Percentiles rank a stretch among this genome's conserved stretches.
These are phyloP conservation scores for Globisporangium canariense DNA, from an alignment of 352 stramenopile species.

Conservation along the genomic window DNA sequence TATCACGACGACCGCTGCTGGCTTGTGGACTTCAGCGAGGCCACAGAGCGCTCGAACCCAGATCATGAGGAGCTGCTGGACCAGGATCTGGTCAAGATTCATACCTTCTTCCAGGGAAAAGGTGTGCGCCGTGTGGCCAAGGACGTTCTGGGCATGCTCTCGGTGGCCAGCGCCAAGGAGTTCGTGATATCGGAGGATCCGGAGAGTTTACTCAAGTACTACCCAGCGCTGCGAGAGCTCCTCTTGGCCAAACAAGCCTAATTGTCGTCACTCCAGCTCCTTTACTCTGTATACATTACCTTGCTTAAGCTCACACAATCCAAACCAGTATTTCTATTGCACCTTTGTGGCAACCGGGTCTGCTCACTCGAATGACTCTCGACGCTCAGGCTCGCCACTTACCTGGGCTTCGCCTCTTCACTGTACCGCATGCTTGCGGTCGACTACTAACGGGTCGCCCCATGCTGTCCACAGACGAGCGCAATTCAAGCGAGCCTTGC, in stretches of 20 bases:
- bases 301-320: no score
- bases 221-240: conserved; percentile 25
- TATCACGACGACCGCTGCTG: conserved; percentile 53
- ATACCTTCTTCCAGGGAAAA: conserved; percentile 60
- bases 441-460: no score
- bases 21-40: conserved; percentile 87
- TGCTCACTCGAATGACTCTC: no score
- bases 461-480: no score
- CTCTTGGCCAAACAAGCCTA: conserved; percentile 18
- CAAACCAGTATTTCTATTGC: no score
- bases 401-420: no score
- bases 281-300: no score
- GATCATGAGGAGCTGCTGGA: conserved; percentile 50
- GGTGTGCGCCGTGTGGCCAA: conserved; percentile 31
- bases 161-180: conserved; percentile 16
- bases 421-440: no score
- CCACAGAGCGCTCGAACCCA: conserved; percentile 60
- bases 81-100: conserved; percentile 62
- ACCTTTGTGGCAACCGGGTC: no score
- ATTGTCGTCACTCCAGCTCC: no score
- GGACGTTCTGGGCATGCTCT: conserved; percentile 19
- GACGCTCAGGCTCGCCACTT: no score
- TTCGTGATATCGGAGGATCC: conserved; percentile 27
- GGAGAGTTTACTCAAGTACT: conserved; percentile 29
- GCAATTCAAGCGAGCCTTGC: no score